Evolutionary conservation across 768 basidiomycete genomes (phyloP), one percentile per base, ranked within the genome.

Genomic region (Mycena latifolia): DNA sequence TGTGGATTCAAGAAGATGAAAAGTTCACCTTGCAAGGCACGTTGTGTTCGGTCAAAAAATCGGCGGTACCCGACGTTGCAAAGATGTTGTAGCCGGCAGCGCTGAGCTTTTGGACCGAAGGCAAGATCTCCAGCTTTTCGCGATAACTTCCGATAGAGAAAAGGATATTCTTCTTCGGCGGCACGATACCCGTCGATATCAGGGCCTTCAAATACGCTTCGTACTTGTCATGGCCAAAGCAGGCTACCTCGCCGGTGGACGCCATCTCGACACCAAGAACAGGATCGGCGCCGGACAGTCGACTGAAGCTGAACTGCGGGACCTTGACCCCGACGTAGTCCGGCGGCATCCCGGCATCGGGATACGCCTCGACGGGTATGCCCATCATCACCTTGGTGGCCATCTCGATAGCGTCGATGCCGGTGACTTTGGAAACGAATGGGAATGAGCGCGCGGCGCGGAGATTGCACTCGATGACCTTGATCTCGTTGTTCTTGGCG

Each of bases 401-500:
- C 88, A 99, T 90, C 82, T 99, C 97, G 71, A 99, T 98, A 5
- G 97, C 97, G 76, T 99, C 96, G 71, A 98, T 86, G 35, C 96
- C 96, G 10, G 98, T 98, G 65, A 98, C 95, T 79, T 99, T 99
- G 10, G 96, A 98, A 27, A 99, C 97, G 83, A 99, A 99, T 45
- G 97, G 97, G 89, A 97, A 98, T 0, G 97, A 98, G 66, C 97
- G 89, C 25, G 97, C 97, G 0, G 98, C 98, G 61, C 97, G 94
- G 35, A 99, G 83, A 80, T 99, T 99, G 81, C 97, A 99, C 78
- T 99, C 97, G 77, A 99, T 99, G 73, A 99, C 97, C 86, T 99
- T 99, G 86, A 99, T 99, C 79, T 98, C 97, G 82, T 98, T 99
- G 82, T 99, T 93, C 88, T 99, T 99, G 55, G 97, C 97, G 72